Evolutionary conservation across 2,329 filamentous ascomycete genomes (phyloP), one percentile per base, ranked within the genome.

Genomic region (Penicillium sp.): DNA sequence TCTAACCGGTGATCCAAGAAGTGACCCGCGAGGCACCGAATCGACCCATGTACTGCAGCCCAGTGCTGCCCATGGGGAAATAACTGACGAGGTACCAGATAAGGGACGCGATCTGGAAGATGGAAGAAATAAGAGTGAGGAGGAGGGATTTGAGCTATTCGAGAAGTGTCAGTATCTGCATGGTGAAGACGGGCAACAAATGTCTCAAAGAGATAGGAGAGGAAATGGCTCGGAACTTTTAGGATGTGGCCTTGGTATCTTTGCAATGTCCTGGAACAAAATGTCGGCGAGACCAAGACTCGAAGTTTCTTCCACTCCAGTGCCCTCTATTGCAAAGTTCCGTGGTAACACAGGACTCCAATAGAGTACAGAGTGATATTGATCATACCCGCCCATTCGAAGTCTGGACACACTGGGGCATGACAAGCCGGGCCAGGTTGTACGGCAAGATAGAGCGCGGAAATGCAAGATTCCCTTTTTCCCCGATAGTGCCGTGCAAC

Each of bases 21-120:
- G 86, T 77, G 25, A 93, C 85, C 58, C 89, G 78, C 59, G 82
- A 82, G 13, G 84, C 85, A 14, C 90, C 92, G 59, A 95, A 92
- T 2, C 80, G 80, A 29, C 88, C 86, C 41, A 88, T 88, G 51
- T 95, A 79, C 42, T 90, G 82, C 50, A 98, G 69, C 28, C 92
- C 87, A 38, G 82, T 85, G 40, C 85, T 85, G 27, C 92, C 92
- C 89, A 96, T 95, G 16, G 92, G 92, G 57, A 96, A 96, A 66
- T 98, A 98, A 67, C 86, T 94, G 64, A 96, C 81, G 31, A 95
- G 74, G 68, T 96, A 96, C 90, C 90, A 96, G 31, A 86, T 50
- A 48, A 96, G 72, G 47, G 84, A 85, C 36, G 82, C 80, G 37
- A 96, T 73, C 63, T 98, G 92, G 52, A 89, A 70, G 43, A 95